phyloP scores from a whole-genome alignment of 495 filamentous ascomycete species.

The Neurospora cerealis region DNA sequence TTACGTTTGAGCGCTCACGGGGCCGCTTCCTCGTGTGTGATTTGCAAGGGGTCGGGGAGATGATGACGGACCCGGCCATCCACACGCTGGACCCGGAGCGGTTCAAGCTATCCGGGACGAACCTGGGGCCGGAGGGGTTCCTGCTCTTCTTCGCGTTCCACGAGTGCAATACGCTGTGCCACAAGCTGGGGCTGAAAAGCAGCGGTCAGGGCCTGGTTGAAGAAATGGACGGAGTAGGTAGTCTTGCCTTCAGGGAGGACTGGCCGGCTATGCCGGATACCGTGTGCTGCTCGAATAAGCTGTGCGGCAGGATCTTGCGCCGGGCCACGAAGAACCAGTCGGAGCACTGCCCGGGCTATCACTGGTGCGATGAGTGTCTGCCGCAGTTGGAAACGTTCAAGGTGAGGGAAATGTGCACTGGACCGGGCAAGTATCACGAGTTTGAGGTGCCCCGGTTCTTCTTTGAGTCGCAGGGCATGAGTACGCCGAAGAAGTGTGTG shows the following conservation, averaged over 20 bases:
- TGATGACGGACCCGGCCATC: slow-evolving; percentile 28
- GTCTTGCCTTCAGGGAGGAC: slow-evolving; percentile 12
- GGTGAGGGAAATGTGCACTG: not conserved
- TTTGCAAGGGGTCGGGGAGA: slow-evolving; percentile 24
- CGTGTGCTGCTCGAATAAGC: slow-evolving; percentile 30
- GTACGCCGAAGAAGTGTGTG: not conserved
- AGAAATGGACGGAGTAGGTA: slow-evolving; percentile 12
- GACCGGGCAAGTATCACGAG: not conserved
- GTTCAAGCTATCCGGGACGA: slow-evolving; percentile 21
- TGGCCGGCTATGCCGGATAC: slow-evolving; percentile 12
- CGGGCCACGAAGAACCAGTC: slow-evolving; percentile 10
- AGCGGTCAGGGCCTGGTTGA: not conserved
- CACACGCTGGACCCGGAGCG: slow-evolving; percentile 22
- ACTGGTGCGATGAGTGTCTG: slow-evolving; percentile 23
- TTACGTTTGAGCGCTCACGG: slow-evolving; percentile 31
- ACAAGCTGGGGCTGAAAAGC: slow-evolving; percentile 27
- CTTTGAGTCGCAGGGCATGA: not conserved
- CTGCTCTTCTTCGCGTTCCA: slow-evolving; percentile 30
- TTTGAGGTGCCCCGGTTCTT: not conserved
- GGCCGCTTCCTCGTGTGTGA: slow-evolving; percentile 26
- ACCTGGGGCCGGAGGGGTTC: slow-evolving; percentile 21
- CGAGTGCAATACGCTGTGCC: slow-evolving; percentile 29
- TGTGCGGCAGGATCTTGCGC: slow-evolving; percentile 24
- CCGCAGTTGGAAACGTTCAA: slow-evolving; percentile 16
- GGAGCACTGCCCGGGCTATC: slow-evolving; percentile 14